A percentile compares a stretch with the other conserved stretches of the same genome.
phyloP scores from a whole-genome alignment of 2,329 filamentous ascomycete genomes.

The Sporothrix globosa region DNA sequence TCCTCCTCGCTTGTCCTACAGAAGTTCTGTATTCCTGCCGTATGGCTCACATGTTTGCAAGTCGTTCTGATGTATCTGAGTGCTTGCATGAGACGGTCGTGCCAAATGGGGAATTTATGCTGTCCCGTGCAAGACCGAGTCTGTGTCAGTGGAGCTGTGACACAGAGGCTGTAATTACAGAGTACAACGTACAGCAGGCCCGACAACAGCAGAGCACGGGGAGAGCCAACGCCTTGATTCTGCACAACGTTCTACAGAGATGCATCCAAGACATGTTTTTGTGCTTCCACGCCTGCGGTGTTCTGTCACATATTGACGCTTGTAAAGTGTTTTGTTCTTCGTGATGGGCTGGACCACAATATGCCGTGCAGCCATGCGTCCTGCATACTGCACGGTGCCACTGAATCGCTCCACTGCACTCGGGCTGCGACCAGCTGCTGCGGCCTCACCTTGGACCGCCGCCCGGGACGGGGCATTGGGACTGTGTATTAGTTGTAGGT shows the following conservation, averaged over 20 bases:
- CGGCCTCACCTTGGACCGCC: conserved; percentile 21
- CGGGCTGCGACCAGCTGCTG: conserved; percentile 1
- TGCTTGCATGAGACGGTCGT: not conserved
- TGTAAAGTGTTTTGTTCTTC: not conserved
- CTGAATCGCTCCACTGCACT: not conserved
- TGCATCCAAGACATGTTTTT: conserved; percentile 17
- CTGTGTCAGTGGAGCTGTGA: no score
- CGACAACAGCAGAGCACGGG: not conserved
- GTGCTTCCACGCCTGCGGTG: not conserved
- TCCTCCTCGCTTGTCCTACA: not conserved
- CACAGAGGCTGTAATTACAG: no score
- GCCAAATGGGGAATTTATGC: not conserved
- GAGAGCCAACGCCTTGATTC: not conserved
- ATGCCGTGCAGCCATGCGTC: conserved; percentile 7
- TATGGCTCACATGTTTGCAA: not conserved
- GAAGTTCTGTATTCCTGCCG: not conserved
- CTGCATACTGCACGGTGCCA: not conserved
- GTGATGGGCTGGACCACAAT: not conserved
- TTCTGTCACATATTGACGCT: not conserved
- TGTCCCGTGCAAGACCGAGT: not conserved
- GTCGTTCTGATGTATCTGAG: not conserved
- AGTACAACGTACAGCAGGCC: no score
- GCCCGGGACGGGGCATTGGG: conserved; percentile 21
- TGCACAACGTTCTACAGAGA: conserved; percentile 10
- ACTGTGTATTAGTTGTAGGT: not conserved